These are phyloP conservation scores for Auxenochlorella pyrenoidosa DNA, from an alignment of 139 green algal species.

Conservation along the genomic window DNA sequence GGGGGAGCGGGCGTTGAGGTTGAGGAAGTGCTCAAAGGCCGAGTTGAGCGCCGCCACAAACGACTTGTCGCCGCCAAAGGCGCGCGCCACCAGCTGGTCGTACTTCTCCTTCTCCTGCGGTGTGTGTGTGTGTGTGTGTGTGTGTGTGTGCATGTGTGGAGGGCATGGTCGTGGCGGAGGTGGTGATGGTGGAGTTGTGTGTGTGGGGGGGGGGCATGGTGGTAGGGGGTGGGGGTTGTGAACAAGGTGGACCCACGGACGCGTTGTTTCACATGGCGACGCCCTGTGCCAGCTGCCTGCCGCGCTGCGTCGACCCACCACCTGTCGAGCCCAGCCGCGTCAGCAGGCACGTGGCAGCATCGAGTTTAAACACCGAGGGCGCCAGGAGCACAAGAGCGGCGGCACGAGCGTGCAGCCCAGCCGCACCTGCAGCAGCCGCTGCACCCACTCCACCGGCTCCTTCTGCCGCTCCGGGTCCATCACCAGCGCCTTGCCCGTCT, in stretches of 20 bases:
- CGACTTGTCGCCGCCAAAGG: constrained; percentile 88
- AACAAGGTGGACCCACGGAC: background rate
- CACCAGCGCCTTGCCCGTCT: constrained; percentile 77
- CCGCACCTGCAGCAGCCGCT: constrained; percentile 80
- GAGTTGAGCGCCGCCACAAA: constrained; percentile 93
- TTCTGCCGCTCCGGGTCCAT: constrained; percentile 76
- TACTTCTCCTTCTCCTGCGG: constrained; percentile 84
- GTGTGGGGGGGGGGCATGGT: no score
- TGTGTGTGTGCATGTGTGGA: background rate
- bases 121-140: no score
- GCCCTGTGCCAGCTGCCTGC: no score
- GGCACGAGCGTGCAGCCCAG: background rate
- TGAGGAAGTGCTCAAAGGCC: constrained; percentile 96
- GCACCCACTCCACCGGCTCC: constrained; percentile 91
- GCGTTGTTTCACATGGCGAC: no score
- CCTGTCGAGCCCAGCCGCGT: no score
- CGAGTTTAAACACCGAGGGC: no score
- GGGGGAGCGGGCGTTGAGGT: constrained; percentile 87
- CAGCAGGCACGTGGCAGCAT: no score
- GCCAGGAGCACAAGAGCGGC: background rate
- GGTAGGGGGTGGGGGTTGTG: background rate
- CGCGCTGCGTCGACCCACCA: no score
- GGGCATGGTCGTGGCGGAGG: background rate
- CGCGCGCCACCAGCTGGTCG: constrained; percentile 78
- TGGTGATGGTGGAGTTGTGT: no score